Percentiles rank a stretch among this genome's conserved stretches.
Evolutionary conservation across 2,329 filamentous ascomycete genomes (phyloP).

Genomic region (Fusarium guadeloupense): DNA sequence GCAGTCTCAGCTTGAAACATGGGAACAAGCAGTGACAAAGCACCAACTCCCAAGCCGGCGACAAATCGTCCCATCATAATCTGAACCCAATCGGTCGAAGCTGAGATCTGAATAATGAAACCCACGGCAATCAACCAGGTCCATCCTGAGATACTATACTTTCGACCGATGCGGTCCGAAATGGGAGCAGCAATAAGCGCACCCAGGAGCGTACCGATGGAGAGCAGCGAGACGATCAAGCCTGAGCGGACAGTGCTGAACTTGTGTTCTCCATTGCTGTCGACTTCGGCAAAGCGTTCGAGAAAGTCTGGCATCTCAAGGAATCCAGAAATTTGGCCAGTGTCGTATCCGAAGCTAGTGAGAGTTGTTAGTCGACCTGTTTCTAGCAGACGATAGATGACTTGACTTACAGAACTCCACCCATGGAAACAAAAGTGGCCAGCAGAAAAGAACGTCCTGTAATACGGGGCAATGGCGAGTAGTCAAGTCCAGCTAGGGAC

Average conservation of each 20-base stretch:
- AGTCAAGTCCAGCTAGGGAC: conserved; percentile 54
- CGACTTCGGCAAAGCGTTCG: conserved; percentile 57
- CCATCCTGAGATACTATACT: conserved; percentile 69
- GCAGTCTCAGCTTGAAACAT: conserved; percentile 79
- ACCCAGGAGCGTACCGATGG: conserved; percentile 69
- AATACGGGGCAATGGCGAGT: conserved; percentile 54
- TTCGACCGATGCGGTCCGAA: conserved; percentile 71
- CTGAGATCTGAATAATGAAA: conserved; percentile 73
- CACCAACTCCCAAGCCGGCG: conserved; percentile 73
- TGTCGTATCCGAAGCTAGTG: conserved; percentile 57
- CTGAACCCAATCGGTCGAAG: conserved; percentile 67
- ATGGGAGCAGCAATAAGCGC: conserved; percentile 68
- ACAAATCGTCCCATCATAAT: conserved; percentile 72
- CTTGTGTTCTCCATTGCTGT: conserved; percentile 49
- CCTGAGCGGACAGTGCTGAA: conserved; percentile 66
- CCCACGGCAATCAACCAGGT: conserved; percentile 69
- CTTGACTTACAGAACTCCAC: conserved; percentile 53
- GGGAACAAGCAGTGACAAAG: conserved; percentile 70
- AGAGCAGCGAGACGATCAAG: conserved; percentile 66
- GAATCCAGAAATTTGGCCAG: conserved; percentile 65
- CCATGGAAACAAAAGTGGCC: conserved; percentile 56
- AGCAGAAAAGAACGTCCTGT: conserved; percentile 51
- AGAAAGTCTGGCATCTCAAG: conserved; percentile 67
- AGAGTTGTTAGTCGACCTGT: not conserved
- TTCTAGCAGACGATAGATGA: fast-evolving